Percentiles rank a stretch among this genome's conserved stretches.
Conservation (phyloP, 129 eudicot genomes). For the Daucus carota region DH1_v3.0 NC_030381.2:44636501-44637000, state of each 20-base stretch:
- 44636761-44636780: constrained; percentile 89
- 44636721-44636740: no score
- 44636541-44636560: no score
- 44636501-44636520: no score
- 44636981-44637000: not conserved
- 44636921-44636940: constrained; percentile 1
- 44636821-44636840: constrained; percentile 44
- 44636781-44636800: constrained; percentile 94
- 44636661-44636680: not conserved
- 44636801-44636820: constrained; percentile 81
- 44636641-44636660: no score
- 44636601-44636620: no score
- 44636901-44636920: not conserved
- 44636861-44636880: not conserved
- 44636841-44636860: not conserved
- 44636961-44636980: not conserved
- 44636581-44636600: no score
- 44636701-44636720: not conserved
- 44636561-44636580: no score
- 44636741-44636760: constrained; percentile 94
- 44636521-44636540: no score
- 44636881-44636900: not conserved
- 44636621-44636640: no score
- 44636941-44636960: not conserved
- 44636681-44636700: not conserved